Percentiles rank a stretch among this genome's conserved stretches.
Conservation (phyloP, 1,139 yeast species). For the Diutina sp. region DNA sequence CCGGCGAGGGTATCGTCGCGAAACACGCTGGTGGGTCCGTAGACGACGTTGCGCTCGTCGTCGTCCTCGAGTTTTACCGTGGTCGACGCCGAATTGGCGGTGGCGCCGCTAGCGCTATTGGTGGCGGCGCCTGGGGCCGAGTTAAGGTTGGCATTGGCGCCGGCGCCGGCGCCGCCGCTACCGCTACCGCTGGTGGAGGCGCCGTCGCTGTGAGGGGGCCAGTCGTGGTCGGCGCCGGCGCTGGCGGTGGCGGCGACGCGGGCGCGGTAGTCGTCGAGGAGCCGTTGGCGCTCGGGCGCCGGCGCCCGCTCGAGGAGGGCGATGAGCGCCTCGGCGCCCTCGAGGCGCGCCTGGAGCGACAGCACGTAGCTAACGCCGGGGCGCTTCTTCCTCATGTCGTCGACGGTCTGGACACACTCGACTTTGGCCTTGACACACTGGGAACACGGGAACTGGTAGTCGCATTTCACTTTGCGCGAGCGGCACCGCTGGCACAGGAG, state of each 20-base stretch:
- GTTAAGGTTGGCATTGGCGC: background rate
- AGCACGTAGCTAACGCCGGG: conserved; percentile 38
- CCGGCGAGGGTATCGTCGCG: conserved; percentile 17
- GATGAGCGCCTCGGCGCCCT: conserved; percentile 13
- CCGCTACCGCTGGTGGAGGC: background rate
- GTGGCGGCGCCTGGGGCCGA: background rate
- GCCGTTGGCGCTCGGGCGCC: conserved; percentile 11
- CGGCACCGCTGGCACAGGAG: conserved; percentile 37
- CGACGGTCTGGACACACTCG: conserved; percentile 36
- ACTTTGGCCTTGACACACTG: conserved; percentile 31
- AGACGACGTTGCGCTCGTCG: conserved; percentile 15
- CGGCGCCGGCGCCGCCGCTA: conserved; percentile 7
- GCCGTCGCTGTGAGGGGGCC: background rate
- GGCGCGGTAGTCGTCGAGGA: conserved; percentile 10
- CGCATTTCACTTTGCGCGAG: conserved; percentile 41
- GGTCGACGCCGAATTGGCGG: background rate
- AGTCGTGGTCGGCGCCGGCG: conserved; percentile 2
- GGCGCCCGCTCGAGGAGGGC: conserved; percentile 12
- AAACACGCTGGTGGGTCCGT: conserved; percentile 40
- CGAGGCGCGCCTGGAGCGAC: conserved; percentile 19
- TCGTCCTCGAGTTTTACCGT: background rate
- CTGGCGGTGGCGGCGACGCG: conserved; percentile 4
- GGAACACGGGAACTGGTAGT: conserved; percentile 36
- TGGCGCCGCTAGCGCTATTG: background rate
- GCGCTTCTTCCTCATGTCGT: conserved; percentile 41